Conservation (phyloP, 345 rosid genomes). For the Cardiospermum halicacabum region DNA sequence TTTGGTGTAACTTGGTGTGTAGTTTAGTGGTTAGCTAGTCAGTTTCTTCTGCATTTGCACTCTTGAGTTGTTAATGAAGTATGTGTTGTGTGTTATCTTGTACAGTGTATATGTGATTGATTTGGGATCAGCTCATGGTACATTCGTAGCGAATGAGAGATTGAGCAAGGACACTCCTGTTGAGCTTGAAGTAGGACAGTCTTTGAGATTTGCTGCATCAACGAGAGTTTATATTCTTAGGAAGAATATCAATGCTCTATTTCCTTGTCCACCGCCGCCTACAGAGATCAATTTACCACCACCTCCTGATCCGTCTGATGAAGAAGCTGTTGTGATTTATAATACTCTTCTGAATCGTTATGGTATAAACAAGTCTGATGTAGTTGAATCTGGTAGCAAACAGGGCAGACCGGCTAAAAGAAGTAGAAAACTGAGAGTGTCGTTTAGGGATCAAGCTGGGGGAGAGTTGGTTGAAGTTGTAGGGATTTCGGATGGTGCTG, state of each 20-base stretch:
- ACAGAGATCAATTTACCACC: conserved; percentile 69
- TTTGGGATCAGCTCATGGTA: conserved; percentile 79
- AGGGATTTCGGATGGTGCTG: conserved; percentile 91
- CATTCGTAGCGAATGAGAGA: conserved; percentile 90
- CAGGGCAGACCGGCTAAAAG: conserved; percentile 48
- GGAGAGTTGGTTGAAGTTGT: conserved; percentile 88
- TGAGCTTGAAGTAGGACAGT: conserved; percentile 74
- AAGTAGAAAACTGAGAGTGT: conserved; percentile 53
- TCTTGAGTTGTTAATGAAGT: background rate
- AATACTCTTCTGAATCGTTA: conserved; percentile 83
- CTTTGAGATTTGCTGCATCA: conserved; percentile 89
- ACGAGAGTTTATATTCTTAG: conserved; percentile 75
- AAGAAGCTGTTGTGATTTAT: conserved; percentile 79
- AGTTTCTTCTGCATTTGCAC: background rate
- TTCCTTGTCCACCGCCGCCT: conserved; percentile 50
- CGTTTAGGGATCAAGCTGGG: conserved; percentile 81
- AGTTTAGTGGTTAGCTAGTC: background rate
- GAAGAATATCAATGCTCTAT: conserved; percentile 82
- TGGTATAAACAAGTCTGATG: conserved; percentile 44
- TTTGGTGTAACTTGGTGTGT: background rate
- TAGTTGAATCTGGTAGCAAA: conserved; percentile 24
- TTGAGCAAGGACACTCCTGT: conserved; percentile 62
- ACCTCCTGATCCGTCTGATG: conserved; percentile 75
- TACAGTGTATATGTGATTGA: conserved; percentile 72
- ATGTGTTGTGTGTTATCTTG: conserved; percentile 7